Conservation (phyloP, 495 filamentous ascomycete genomes). For the Durotheca rogersii region DNA sequence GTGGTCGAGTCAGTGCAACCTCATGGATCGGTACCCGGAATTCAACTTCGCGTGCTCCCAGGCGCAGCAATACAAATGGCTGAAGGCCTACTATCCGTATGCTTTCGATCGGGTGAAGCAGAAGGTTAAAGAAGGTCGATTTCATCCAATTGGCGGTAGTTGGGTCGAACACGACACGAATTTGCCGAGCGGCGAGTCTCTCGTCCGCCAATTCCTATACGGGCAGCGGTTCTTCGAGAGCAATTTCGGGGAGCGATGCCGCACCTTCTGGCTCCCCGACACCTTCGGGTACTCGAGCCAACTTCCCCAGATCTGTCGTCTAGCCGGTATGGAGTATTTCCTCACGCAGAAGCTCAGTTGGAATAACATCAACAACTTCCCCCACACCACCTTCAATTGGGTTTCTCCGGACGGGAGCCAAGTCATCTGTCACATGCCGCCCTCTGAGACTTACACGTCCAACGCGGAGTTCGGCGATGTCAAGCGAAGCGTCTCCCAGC, state of each 20-base stretch:
- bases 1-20: conserved; percentile 92
- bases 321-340: conserved; percentile 93
- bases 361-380: conserved; percentile 99
- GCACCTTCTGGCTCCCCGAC: conserved; percentile 96
- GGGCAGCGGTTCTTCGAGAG: conserved; percentile 94
- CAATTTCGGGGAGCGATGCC: conserved; percentile 83
- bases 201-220: conserved; percentile 93
- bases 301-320: conserved; percentile 85
- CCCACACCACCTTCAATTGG: conserved; percentile 98
- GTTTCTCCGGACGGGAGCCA: conserved; percentile 92
- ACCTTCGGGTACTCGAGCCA: conserved; percentile 97
- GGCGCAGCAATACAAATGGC: conserved; percentile 97
- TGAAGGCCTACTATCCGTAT: conserved; percentile 82
- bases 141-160: conserved; percentile 93
- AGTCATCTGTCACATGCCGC: conserved; percentile 95
- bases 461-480: conserved; percentile 95
- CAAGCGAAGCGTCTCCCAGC: conserved; percentile 82
- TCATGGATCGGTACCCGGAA: conserved; percentile 94
- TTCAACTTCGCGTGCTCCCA: conserved; percentile 89
- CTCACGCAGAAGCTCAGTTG: conserved; percentile 91
- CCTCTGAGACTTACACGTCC: conserved; percentile 91
- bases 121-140: conserved; percentile 85
- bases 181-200: conserved; percentile 89
- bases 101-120: conserved; percentile 86
- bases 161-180: conserved; percentile 99